A percentile compares a stretch with the other conserved stretches of the same genome.
phyloP scores from a whole-genome alignment of 2,329 filamentous ascomycete genomes.

The Nemania sp. region DNA sequence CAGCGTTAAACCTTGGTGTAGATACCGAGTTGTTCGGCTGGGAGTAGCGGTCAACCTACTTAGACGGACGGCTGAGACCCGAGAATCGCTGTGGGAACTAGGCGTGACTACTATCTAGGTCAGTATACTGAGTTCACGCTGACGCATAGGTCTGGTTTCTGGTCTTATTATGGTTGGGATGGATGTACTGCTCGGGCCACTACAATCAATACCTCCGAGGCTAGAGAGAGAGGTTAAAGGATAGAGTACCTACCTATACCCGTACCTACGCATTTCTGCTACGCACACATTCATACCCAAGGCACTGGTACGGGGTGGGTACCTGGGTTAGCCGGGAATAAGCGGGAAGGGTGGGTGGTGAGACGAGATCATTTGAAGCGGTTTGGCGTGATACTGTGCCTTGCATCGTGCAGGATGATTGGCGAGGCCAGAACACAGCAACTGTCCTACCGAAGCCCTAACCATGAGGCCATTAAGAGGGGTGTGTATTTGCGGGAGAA shows the following conservation, averaged over 20 bases:
- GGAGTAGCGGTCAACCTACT: slow-evolving; percentile 26
- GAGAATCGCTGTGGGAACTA: slow-evolving; percentile 4
- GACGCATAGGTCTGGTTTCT: not conserved
- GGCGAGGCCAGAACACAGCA: slow-evolving; percentile 30
- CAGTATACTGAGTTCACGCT: not conserved
- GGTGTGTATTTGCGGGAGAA: slow-evolving; percentile 5
- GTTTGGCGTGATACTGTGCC: slow-evolving; percentile 38
- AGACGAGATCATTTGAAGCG: slow-evolving; percentile 37
- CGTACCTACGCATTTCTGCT: no score
- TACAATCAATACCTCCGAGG: slow-evolving; percentile 11
- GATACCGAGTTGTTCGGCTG: not conserved
- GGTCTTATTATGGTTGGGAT: not conserved
- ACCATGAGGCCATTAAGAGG: slow-evolving; percentile 18
- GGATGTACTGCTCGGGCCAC: slow-evolving; percentile 20
- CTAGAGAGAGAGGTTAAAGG: not conserved
- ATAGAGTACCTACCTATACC: not conserved
- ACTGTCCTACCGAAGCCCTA: slow-evolving; percentile 25
- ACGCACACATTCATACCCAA: no score
- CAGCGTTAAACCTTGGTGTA: slow-evolving; percentile 10
- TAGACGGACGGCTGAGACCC: slow-evolving; percentile 21
- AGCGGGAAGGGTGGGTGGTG: slow-evolving; percentile 29
- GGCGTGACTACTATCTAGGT: not conserved
- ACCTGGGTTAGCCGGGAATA: slow-evolving; percentile 30
- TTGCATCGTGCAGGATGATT: slow-evolving; percentile 42
- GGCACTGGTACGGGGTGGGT: slow-evolving; percentile 6